Base-by-base conservation (phyloP, 345 rosid genomes). In the Linum lewisii region DNA sequence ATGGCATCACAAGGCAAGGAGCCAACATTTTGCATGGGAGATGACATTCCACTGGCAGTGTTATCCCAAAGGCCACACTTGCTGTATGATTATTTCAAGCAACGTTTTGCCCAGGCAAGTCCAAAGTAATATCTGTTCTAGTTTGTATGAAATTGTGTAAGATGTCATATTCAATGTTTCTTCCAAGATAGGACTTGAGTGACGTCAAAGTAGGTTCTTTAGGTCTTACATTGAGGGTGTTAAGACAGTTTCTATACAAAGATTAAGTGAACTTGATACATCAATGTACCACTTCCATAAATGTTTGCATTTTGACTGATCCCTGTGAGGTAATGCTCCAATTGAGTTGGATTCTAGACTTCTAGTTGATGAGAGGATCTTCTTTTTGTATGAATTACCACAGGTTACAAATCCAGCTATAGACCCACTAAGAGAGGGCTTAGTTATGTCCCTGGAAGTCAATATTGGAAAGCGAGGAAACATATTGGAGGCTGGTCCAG, bases 361-460 rank as follows among this genome's bases (percentile, higher is more conserved):
- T 14, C 47, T 42, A 42, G 47, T 42, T 11, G 4, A 42, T 11
- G 14, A 42, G 15, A 42, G 18, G 47, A 42, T 42, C 47, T 42
- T 42, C 18, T 7, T 42, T 11, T 42, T 42, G 47, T 42, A 42
- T 42, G 9, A 11, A 2, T 3, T 4, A 11, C 47, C 62, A 50
- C 78, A 93, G 97, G 99, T 93, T 49, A 93, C 99, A 64, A 93
- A 93, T 75, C 99, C 99, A 58, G 95, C 99, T 69, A 93, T 93
- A 66, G 99, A 93, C 59, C 99, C 99, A 37, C 86, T 93, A 19
- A 81, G 99, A 69, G 99, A 93, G 78, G 97, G 99, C 25, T 73
- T 93, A 63, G 99, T 93, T 67, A 89, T 93, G 99, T 93, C 99
- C 62, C 97, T 93, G 61, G 97, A 93, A 77, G 81, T 93, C 64